These are phyloP conservation scores for Ploettnerulaceae sp. DNA, from an alignment of 2,329 filamentous ascomycete species.

Conservation along the genomic window DNA sequence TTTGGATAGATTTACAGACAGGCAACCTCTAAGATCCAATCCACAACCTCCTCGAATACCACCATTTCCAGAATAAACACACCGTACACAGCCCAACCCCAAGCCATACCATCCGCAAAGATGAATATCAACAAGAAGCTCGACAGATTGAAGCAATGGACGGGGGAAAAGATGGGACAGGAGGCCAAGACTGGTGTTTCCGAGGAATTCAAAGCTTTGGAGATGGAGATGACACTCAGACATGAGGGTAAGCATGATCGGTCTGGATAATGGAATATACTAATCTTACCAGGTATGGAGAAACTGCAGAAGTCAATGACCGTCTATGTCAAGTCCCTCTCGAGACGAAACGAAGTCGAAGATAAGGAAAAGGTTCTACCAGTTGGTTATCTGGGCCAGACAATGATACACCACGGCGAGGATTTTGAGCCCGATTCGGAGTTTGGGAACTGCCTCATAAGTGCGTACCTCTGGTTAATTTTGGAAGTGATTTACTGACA, in stretches of 20 bases:
- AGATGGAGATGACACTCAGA: slow-evolving; percentile 83
- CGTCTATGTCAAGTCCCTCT: slow-evolving; percentile 80
- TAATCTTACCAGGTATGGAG: slow-evolving; percentile 68
- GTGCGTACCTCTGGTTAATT: slow-evolving; percentile 37
- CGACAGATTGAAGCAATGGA: slow-evolving; percentile 96
- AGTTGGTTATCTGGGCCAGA: slow-evolving; percentile 71
- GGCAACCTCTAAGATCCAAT: slow-evolving; percentile 4
- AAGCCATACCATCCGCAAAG: slow-evolving; percentile 17
- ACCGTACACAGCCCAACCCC: background rate
- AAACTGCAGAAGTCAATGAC: slow-evolving; percentile 82
- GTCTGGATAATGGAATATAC: background rate
- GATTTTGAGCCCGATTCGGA: slow-evolving; percentile 90
- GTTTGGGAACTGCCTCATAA: slow-evolving; percentile 79
- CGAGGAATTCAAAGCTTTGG: slow-evolving; percentile 86
- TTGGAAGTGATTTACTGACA: slow-evolving; percentile 18
- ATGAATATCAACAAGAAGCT: slow-evolving; percentile 66
- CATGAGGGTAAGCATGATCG: slow-evolving; percentile 66
- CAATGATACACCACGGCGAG: slow-evolving; percentile 84
- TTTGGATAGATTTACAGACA: slow-evolving; percentile 18
- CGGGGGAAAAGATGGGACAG: slow-evolving; percentile 90
- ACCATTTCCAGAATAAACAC: slow-evolving; percentile 5
- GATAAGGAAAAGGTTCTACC: slow-evolving; percentile 86
- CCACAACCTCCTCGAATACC: slow-evolving; percentile 2
- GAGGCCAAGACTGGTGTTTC: slow-evolving; percentile 83
- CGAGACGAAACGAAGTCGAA: slow-evolving; percentile 75